A percentile compares a stretch with the other conserved stretches of the same genome.
These are phyloP conservation scores for carrot (Daucus carota) DNA, from an alignment of 129 eudicot species.

Conservation along the genomic window DH1_v3.0 NC_030387.2:38394001-38394500, in stretches of 20 bases:
- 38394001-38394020: constrained; percentile 75
- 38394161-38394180: neutral
- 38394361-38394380: constrained; percentile 2
- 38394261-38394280: no score
- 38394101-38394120: neutral
- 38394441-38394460: constrained; percentile 9
- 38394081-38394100: no score
- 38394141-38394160: neutral
- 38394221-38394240: neutral
- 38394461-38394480: constrained; percentile 15
- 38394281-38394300: neutral
- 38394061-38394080: no score
- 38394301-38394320: neutral
- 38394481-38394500: neutral
- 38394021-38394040: constrained; percentile 38
- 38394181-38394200: neutral
- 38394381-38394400: constrained; percentile 13
- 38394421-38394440: constrained; percentile 27
- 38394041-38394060: no score
- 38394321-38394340: neutral
- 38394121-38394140: neutral
- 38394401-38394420: constrained; percentile 16
- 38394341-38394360: neutral
- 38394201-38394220: neutral
- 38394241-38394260: neutral